Evolutionary conservation across 169 alveolate species (phyloP), one percentile per base, ranked within the genome.

Genomic region (Amoebophrya sp.): DNA sequence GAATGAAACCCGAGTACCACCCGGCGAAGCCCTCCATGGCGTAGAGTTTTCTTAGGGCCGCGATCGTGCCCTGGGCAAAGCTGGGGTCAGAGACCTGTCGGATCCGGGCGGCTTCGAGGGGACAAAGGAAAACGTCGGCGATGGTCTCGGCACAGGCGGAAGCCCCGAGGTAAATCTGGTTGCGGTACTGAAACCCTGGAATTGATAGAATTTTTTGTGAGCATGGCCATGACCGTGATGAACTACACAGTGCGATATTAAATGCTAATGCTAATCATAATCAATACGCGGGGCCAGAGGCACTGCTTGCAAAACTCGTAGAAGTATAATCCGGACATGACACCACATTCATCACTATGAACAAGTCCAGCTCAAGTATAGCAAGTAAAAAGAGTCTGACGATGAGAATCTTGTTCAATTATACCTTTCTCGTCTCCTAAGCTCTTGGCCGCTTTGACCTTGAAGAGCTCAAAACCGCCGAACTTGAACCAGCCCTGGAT

Each of bases 71-170:
- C 77, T 89, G 77, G 90, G 93, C 91, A 77, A 89, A 92, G 77
- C 90, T 92, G 40, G 93, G 92, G 89, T 92, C 93, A 25, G 92
- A 88, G 77, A 92, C 93, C 40, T 92, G 93, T 35, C 93, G 91
- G 39, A 92, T 92, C 39, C 93, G 93, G 1, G 93, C 93, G 10
- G 93, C 93, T 95, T 99, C 99, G 97, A 97, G 93, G 35, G 99
- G 99, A 93, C 99, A 98, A 89, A 99, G 96, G 92, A 98, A 95
- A 90, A 97, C 92, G 91, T 99, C 99, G 89, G 99, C 99, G 91
- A 98, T 96, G 94, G 98, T 95, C 94, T 99, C 99, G 39, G 99
- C 99, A 33, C 99, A 97, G 83, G 99, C 99, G 40, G 99, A 96
- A 35, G 99, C 98, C 25, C 98, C 97, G 88, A 98, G 95, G 99